A percentile compares a stretch with the other conserved stretches of the same genome.
Conservation (phyloP, 2,329 filamentous ascomycete species). For the Xylaria sp. region DNA sequence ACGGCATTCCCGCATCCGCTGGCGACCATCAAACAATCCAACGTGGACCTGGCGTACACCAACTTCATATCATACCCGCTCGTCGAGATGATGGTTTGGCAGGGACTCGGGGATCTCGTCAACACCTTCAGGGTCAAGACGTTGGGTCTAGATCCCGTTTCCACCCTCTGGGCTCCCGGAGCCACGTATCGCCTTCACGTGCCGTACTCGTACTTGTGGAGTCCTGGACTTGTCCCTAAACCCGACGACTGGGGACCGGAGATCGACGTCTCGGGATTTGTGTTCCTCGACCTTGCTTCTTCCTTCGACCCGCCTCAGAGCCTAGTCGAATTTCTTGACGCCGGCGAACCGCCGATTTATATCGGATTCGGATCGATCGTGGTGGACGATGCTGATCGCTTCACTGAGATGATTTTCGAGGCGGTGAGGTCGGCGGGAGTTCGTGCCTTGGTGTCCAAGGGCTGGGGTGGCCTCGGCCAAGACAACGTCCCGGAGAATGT, state of each 20-base stretch:
- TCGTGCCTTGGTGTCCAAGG: slow-evolving; percentile 72
- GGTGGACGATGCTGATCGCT: slow-evolving; percentile 69
- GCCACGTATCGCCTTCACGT: slow-evolving; percentile 73
- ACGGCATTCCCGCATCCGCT: slow-evolving; percentile 76
- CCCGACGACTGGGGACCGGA: slow-evolving; percentile 69
- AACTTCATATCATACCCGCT: slow-evolving; percentile 83
- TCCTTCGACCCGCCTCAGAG: slow-evolving; percentile 60
- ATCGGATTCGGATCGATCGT: slow-evolving; percentile 80
- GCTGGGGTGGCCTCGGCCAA: slow-evolving; percentile 72
- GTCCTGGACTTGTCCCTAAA: slow-evolving; percentile 66
- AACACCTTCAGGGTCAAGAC: slow-evolving; percentile 74
- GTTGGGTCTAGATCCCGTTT: slow-evolving; percentile 72
- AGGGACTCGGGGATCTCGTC: slow-evolving; percentile 79
- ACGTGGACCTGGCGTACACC: slow-evolving; percentile 71
- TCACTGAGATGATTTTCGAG: slow-evolving; percentile 73
- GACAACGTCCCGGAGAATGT: slow-evolving; percentile 64
- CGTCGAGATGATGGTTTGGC: slow-evolving; percentile 89
- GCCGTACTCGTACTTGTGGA: slow-evolving; percentile 76
- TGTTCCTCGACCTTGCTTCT: slow-evolving; percentile 72
- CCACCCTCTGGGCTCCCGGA: slow-evolving; percentile 76
- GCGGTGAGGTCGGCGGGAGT: slow-evolving; percentile 68
- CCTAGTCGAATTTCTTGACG: slow-evolving; percentile 58
- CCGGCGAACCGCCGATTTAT: slow-evolving; percentile 65
- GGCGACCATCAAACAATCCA: slow-evolving; percentile 72
- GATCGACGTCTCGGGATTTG: slow-evolving; percentile 76